Evolutionary conservation across 495 filamentous ascomycete species (phyloP), one percentile per base, ranked within the genome.

Genomic region (Aspergillus kassunensis): DNA sequence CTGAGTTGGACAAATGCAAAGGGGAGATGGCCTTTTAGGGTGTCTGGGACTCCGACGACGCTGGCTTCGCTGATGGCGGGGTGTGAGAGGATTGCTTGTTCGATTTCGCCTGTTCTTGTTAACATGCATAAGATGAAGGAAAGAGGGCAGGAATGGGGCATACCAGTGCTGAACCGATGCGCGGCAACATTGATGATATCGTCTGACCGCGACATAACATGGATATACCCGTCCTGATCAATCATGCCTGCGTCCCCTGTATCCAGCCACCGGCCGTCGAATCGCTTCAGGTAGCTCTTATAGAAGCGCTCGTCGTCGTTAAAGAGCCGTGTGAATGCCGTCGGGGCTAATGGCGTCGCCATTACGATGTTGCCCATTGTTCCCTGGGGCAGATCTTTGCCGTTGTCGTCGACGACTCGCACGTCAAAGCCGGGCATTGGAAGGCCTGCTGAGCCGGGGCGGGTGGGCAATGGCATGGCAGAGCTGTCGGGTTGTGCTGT

Each of bases 111-210:
- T 87, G 50, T 53, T 4, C 45, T 27, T 15, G n/a, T 25, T 24
- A 27, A 27, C 9, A 27, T 27, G 9, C 9, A 27, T 4, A 27
- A 9, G 24, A 27, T 27, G 1, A 20, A 45, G 36, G 19, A 20
- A 37, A 19, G 19, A 8, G 40, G 35, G 19, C 20, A 25, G 18
- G 3, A 23, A 15, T 9, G 39, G 18, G 23, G n/a, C 11, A 49
- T 73, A 87, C 87, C 91, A 2, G 91, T 97, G 59, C 85, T 89
- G 54, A 97, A 90, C 4, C 91, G 81, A 70, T 97, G 91, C 2
- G 91, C 91, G 23, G 91, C 91, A 1, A 96, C 91, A 61, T 97
- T 97, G 64, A 97, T 95, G 52, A 97, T 86, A 66, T 97, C 91
- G 74, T 97, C 91, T 4, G 83, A 81, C 48, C 90, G 78, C 2